Base-by-base conservation (phyloP, 352 stramenopile species). In the Globisporangium camurandrum region DNA sequence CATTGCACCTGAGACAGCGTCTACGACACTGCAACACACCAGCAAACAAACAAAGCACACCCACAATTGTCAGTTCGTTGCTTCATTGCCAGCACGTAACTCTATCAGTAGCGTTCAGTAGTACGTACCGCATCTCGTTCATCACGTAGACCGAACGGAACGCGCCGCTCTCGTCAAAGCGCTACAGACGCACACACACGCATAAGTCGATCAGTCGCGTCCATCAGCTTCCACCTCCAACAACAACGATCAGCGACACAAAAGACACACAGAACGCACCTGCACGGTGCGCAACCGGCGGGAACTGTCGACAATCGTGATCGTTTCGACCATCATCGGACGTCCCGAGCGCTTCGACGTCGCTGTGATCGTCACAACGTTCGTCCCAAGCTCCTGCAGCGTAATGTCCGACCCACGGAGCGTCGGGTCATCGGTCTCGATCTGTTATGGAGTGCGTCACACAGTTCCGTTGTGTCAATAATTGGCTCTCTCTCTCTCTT, bases 81-180 rank as follows among this genome's bases (percentile, higher is more conserved):
- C n/a, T n/a, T n/a, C n/a, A n/a, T n/a, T n/a, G n/a, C n/a, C n/a
- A n/a, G n/a, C n/a, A n/a, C n/a, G n/a, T n/a, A n/a, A n/a, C n/a
- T n/a, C n/a, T n/a, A n/a, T n/a, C n/a, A n/a, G n/a, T n/a, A n/a
- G n/a, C n/a, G n/a, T n/a, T n/a, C n/a, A n/a, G n/a, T n/a, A n/a
- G n/a, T n/a, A 62, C 69, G 24, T 37, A 84, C 71, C 75, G 67
- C 61, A 71, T 66, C 57, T 94, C 84, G 49, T 91, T 94, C 73
- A 94, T 86, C 31, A 94, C 78, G 62, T 90, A 90, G n/a, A 92
- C 81, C 17, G 75, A 89, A 24, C 82, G 81, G 73, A 93, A 93
- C 9, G 71, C 78, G 7, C 84, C 81, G 9, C 75, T 89, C 46
- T 94, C 84, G 44, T 92, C 82, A 31, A 94, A 94, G 55, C 81